These are phyloP conservation scores for Rasamsonia emersonii DNA, from an alignment of 2,329 filamentous ascomycete genomes.

Conservation along the genomic window DNA sequence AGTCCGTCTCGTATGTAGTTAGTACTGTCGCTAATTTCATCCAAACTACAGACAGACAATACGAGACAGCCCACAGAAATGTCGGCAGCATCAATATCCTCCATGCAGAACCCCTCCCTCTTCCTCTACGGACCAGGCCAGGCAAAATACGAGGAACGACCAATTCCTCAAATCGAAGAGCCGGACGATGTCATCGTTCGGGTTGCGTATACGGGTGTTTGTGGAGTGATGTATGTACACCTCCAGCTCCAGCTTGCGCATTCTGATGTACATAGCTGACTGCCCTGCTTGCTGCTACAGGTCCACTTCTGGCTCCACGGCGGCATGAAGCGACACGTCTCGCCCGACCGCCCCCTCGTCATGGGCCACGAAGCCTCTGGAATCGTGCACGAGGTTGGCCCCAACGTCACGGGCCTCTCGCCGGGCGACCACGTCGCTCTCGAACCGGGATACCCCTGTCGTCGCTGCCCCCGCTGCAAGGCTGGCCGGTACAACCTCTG, in stretches of 20 bases:
- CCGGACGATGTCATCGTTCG: constrained; percentile 37
- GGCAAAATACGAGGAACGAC: too few species aligned
- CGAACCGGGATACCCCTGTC: constrained; percentile 29
- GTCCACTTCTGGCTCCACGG: constrained; percentile 35
- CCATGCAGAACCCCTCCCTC: too few species aligned
- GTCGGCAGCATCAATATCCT: too few species aligned
- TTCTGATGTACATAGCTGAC: constrained; percentile 2
- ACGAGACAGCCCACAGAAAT: too few species aligned
- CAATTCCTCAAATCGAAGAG: too few species aligned
- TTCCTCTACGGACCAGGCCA: too few species aligned
- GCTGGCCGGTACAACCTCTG: constrained; percentile 35
- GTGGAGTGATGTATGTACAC: constrained; percentile 30
- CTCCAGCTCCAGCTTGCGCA: background rate
- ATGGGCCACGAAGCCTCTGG: constrained; percentile 30
- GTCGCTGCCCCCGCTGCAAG: constrained; percentile 27
- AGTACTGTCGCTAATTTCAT: too few species aligned
- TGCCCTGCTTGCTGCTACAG: constrained; percentile 9
- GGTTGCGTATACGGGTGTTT: constrained; percentile 39
- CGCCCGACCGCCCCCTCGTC: constrained; percentile 16
- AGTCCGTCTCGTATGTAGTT: too few species aligned
- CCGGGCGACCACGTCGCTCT: constrained; percentile 27
- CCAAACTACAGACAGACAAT: too few species aligned
- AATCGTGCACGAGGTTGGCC: constrained; percentile 18
- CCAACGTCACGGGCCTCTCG: constrained; percentile 14
- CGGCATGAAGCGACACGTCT: constrained; percentile 24